Base-by-base conservation (phyloP, 345 rosid genomes). In the Turnera subulata region DNA sequence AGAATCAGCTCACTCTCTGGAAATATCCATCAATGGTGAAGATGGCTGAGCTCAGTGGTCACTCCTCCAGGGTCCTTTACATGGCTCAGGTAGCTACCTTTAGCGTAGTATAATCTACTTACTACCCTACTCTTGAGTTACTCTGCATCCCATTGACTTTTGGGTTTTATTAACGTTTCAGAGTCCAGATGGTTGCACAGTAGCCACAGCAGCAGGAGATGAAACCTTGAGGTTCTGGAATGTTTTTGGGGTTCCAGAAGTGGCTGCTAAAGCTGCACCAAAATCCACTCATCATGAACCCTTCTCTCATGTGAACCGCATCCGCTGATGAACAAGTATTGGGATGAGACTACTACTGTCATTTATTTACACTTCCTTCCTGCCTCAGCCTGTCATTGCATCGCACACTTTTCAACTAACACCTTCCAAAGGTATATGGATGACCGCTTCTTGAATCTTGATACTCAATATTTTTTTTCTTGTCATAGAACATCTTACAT, bases 131-230 rank as follows among this genome's bases (percentile, higher is more conserved):
- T 13, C 7, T n/a, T 32, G 6, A 22, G 20, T 21, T 10, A 16
- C 35, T 7, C n/a, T n/a, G n/a, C n/a, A n/a, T n/a, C n/a, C n/a
- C n/a, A n/a, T n/a, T n/a, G n/a, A n/a, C n/a, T n/a, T n/a, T n/a
- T n/a, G n/a, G n/a, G n/a, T n/a, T 24, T 1, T 12, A 11, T 46
- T 21, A 23, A 19, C 8, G 4, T 14, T n/a, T 35, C 70, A 80
- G 81, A 82, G 92, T 53, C 92, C 92, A 9, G 88, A 85, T 78
- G 84, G 92, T 35, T 78, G 76, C 65, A 80, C 88, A 1, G 90
- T 83, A 9, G 94, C 94, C 22, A 69, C 94, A 15, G 94, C 90
- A n/a, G 89, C 89, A 33, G 85, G 80, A 39, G 90, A 86, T 19
- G 94, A 86, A 54, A 86, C 90, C 2, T 51, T 83, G 19, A 70